Base-by-base conservation (phyloP, 2,329 filamentous ascomycete genomes). In the Stagonosporopsis vannaccii region DNA sequence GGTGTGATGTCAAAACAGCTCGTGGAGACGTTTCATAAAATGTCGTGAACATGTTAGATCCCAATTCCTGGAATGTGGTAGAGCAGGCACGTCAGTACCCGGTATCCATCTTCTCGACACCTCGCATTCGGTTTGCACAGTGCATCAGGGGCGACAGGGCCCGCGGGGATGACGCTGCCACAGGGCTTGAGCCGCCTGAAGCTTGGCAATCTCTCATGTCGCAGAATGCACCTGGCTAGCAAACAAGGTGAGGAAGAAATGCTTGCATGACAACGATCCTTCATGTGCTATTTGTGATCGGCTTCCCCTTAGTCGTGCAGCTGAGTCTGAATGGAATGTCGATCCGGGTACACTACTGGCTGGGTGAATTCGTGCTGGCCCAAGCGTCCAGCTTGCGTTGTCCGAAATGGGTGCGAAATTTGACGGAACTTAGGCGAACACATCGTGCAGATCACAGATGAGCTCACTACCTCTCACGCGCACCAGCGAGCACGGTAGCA, bases 271-370 rank as follows among this genome's bases (percentile, higher is more conserved):
- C 15, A 13, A 37, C 20, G 26, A 12, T 35, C 42, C 30, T 51
- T 47, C 47, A 39, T 56, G 53, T 51, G 36, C 47, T 51, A 46
- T 37, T 51, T 56, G 30, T 47, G 53, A 37, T 22, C 20, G 13
- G 9, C 20, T 44, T 30, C 55, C 48, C 55, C 55, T 58, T 58
- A 40, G 37, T 58, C 44, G 43, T 58, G 55, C 55, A 58, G 48
- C 49, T 44, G 48, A 52, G 43, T 19, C 43, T 43, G 25, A 32
- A 36, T 33, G 46, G 32, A 15, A 43, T 51, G 53, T 48, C 42
- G 20, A 48, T 22, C 30, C n/a, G 42, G n/a, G 23, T 42, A 26
- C 20, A 23, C 47, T 19, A 56, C 47, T 56, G 53, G 47, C 53
- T 48, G 53, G 53, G 11, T 51, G 19, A 47, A 47, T 39, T 35